Evolutionary conservation across 306 rosid genomes (phyloP).

Genomic region (Cicer yamashitae): DNA sequence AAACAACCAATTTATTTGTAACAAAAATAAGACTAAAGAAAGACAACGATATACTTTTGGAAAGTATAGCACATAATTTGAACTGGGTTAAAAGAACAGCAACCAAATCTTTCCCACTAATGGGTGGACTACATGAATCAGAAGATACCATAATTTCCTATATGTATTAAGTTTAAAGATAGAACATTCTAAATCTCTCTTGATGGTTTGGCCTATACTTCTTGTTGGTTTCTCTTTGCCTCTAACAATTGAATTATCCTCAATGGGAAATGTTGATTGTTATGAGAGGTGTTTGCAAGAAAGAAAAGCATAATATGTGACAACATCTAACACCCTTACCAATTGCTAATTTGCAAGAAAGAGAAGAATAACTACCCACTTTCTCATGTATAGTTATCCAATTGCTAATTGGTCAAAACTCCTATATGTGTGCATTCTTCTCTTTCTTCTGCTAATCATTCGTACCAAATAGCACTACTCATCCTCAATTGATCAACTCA

Average conservation of each 20-base stretch:
- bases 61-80: background rate
- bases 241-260: background rate
- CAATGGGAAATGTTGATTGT: no score
- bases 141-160: background rate
- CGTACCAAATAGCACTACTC: no score
- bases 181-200: background rate
- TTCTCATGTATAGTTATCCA: no score
- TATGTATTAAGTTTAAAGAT: background rate
- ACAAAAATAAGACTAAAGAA: background rate
- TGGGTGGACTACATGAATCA: background rate
- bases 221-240: background rate
- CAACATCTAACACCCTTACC: no score
- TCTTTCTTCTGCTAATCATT: no score
- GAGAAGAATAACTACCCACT: no score
- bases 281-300: no score
- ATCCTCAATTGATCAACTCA: constrained; percentile 8
- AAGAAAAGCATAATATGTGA: no score
- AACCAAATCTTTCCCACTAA: background rate
- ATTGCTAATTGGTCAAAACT: no score
- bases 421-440: no score
- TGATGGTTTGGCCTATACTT: background rate
- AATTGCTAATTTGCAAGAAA: no score
- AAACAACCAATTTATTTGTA: background rate
- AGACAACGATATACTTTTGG: background rate
- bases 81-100: background rate